Evolutionary conservation across 768 basidiomycete species (phyloP).

Genomic region (Tricholoma flavovirens): DNA sequence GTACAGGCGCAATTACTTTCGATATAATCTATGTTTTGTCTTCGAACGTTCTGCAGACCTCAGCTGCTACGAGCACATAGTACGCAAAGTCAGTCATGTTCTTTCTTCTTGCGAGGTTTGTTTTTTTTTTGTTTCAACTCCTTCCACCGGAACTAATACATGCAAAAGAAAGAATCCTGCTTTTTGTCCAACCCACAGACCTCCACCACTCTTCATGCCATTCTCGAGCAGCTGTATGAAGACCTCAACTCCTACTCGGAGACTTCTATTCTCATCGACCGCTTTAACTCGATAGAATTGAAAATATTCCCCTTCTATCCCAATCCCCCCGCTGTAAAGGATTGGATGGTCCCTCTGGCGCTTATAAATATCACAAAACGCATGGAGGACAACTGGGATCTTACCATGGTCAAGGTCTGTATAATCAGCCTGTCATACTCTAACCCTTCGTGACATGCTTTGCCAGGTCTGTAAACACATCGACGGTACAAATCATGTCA

Average conservation of each 20-base stretch:
- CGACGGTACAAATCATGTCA: conserved; percentile 88
- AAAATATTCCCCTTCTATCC: conserved; percentile 97
- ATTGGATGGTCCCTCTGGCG: conserved; percentile 95
- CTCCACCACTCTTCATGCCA: conserved; percentile 64
- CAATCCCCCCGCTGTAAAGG: conserved; percentile 82
- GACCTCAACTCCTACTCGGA: conserved; percentile 97
- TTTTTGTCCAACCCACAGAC: conserved; percentile 77
- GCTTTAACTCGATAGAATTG: conserved; percentile 90
- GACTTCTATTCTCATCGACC: conserved; percentile 86
- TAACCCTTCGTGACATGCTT: background rate
- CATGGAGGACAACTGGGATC: conserved; percentile 91
- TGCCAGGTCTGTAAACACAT: conserved; percentile 70
- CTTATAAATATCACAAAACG: conserved; percentile 78
- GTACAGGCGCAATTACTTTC: conserved; percentile 84
- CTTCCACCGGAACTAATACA: conserved; percentile 1
- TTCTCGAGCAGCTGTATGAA: conserved; percentile 94
- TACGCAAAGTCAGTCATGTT: conserved; percentile 90
- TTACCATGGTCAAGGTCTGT: conserved; percentile 80
- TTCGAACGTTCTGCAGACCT: conserved; percentile 89
- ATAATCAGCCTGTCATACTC: background rate
- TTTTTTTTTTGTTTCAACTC: background rate
- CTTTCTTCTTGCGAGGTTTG: conserved; percentile 82
- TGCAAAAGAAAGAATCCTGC: conserved; percentile 73
- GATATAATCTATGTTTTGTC: conserved; percentile 94
- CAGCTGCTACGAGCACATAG: conserved; percentile 93